Conservation (phyloP, 768 basidiomycete genomes). For the Lactarius akahatsu region DNA sequence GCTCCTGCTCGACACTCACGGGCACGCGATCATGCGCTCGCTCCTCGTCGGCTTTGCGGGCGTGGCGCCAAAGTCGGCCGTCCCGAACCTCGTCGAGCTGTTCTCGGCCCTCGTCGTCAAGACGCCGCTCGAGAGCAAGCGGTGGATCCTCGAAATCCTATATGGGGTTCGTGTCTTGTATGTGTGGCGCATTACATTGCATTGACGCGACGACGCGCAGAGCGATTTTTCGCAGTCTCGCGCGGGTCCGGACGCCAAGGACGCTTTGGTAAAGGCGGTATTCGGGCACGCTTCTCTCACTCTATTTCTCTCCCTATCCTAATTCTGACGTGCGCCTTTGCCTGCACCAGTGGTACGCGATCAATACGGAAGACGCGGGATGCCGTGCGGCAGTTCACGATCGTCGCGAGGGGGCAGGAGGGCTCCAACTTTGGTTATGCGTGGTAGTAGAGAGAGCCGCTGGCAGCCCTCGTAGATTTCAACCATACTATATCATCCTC, state of each 20-base stretch:
- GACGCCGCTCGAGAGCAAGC: constrained; percentile 51
- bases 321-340: constrained; percentile 5
- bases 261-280: constrained; percentile 71
- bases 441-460: constrained; percentile 31
- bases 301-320: background rate
- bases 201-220: constrained; percentile 38
- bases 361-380: constrained; percentile 74
- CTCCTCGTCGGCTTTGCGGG: constrained; percentile 80
- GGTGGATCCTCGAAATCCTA: constrained; percentile 75
- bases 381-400: constrained; percentile 83
- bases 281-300: constrained; percentile 49
- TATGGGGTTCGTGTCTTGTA: constrained; percentile 47
- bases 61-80: constrained; percentile 77
- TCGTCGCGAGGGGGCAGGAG: constrained; percentile 81
- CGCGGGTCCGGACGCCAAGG: constrained; percentile 73
- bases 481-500: background rate
- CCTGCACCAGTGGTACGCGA: constrained; percentile 50
- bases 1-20: constrained; percentile 53
- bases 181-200: too few species aligned
- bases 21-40: constrained; percentile 68
- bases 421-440: constrained; percentile 86
- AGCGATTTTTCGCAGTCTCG: constrained; percentile 72
- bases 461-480: background rate
- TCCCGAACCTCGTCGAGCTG: constrained; percentile 82
- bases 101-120: constrained; percentile 65